phyloP scores from a whole-genome alignment of 2,329 filamentous ascomycete species.

The Cadophora sp. region DNA sequence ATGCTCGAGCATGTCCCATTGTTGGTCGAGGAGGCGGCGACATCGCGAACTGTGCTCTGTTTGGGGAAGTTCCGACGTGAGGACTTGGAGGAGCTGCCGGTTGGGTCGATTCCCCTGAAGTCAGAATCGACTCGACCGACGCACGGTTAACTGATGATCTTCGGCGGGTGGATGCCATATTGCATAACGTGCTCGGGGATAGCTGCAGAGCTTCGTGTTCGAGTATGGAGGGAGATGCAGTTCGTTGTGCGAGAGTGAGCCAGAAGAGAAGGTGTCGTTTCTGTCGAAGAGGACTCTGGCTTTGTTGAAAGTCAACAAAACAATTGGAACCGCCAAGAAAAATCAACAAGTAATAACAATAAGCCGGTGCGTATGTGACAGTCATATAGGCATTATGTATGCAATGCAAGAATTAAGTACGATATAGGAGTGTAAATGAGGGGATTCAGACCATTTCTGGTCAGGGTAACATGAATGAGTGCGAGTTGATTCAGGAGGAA shows the following conservation, averaged over 20 bases:
- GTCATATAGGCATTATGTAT: conserved; percentile 37
- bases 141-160: conserved; percentile 40
- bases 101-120: conserved; percentile 34
- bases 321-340: conserved; percentile 31
- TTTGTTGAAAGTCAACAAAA: conserved; percentile 39
- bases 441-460: conserved; percentile 28
- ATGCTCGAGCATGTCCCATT: conserved; percentile 35
- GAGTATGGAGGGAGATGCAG: conserved; percentile 32
- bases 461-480: background rate
- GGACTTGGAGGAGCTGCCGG: conserved; percentile 37
- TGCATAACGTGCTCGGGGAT: conserved; percentile 38
- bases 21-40: conserved; percentile 34
- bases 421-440: conserved; percentile 20
- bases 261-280: conserved; percentile 31
- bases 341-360: conserved; percentile 32
- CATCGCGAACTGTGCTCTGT: conserved; percentile 37
- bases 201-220: conserved; percentile 33
- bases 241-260: conserved; percentile 36
- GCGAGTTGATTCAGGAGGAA: conserved; percentile 16
- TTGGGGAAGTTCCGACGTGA: conserved; percentile 39
- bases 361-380: conserved; percentile 26
- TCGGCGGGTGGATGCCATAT: conserved; percentile 40
- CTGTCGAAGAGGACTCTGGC: conserved; percentile 25
- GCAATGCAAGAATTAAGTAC: conserved; percentile 17
- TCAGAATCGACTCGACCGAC: conserved; percentile 43